These are phyloP conservation scores for Phytophthora lateralis DNA, from an alignment of 352 stramenopile genomes.

Conservation along the genomic window DNA sequence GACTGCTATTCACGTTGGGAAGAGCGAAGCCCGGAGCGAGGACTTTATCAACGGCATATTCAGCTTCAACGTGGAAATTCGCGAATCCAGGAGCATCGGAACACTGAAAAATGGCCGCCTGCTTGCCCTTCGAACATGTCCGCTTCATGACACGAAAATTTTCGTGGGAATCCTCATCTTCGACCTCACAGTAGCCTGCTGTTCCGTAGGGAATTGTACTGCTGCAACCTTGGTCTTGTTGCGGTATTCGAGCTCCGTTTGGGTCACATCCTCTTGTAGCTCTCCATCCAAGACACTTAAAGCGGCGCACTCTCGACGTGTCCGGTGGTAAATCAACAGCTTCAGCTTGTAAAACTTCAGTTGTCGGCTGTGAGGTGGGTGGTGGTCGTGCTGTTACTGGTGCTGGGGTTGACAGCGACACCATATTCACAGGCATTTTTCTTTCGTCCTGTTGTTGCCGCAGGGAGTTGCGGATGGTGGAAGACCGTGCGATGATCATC, in stretches of 20 bases:
- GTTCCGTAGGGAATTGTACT: constrained; percentile 34
- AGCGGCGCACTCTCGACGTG: not conserved
- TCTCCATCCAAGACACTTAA: constrained; percentile 69
- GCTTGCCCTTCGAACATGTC: constrained; percentile 47
- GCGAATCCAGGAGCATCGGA: constrained; percentile 53
- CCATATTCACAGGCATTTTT: not conserved
- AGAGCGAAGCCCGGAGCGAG: not conserved
- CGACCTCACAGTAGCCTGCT: constrained; percentile 67
- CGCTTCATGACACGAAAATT: constrained; percentile 69
- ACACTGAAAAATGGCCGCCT: constrained; percentile 47
- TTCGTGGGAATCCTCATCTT: constrained; percentile 51
- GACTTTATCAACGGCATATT: constrained; percentile 1
- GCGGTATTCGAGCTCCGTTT: constrained; percentile 39
- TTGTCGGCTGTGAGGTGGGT: not conserved
- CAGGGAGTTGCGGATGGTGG: constrained; percentile 4
- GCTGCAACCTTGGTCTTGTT: constrained; percentile 48
- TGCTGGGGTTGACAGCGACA: not conserved
- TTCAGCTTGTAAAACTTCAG: not conserved
- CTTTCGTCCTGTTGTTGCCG: not conserved
- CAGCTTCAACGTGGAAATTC: constrained; percentile 44
- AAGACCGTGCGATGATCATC: constrained; percentile 7
- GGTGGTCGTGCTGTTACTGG: too few relatives aligned
- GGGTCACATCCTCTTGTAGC: constrained; percentile 49
- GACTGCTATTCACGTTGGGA: not conserved
- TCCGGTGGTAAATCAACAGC: not conserved